These are phyloP conservation scores for Musa schizocarpa DNA, from an alignment of 176 grass and related monocot species.

Conservation along the genomic window DNA sequence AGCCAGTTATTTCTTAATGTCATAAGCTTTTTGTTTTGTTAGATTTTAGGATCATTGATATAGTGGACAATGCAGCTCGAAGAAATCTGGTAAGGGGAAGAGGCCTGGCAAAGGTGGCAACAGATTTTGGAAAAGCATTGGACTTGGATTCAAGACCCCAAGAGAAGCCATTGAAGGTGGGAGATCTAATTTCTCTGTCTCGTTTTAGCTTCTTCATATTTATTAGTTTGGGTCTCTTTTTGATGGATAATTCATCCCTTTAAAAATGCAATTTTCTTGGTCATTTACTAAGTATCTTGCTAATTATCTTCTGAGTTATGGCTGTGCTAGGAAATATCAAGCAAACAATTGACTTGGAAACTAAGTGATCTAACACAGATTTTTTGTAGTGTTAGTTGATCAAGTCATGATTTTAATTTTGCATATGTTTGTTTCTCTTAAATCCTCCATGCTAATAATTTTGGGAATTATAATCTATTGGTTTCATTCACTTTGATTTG, in stretches of 20 bases:
- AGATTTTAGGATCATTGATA: not conserved
- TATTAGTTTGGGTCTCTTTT: not conserved
- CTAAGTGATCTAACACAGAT: not conserved
- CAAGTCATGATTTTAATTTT: too few relatives aligned
- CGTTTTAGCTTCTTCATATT: not conserved
- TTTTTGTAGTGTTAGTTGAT: too few relatives aligned
- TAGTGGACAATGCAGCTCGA: not conserved
- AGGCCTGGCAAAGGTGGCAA: constrained; percentile 9
- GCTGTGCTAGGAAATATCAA: not conserved
- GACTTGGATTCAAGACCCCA: constrained; percentile 6
- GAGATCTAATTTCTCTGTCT: not conserved
- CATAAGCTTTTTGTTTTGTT: not conserved
- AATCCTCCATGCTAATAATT: too few relatives aligned
- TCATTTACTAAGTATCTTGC: too few relatives aligned
- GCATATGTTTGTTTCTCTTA: too few relatives aligned
- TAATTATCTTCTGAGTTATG: not conserved
- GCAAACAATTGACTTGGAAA: not conserved
- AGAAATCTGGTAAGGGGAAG: constrained; percentile 8
- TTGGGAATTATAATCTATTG: too few relatives aligned
- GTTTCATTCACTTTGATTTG: too few relatives aligned
- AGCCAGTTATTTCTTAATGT: not conserved
- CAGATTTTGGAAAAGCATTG: constrained; percentile 12
- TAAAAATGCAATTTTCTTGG: too few relatives aligned
- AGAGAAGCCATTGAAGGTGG: constrained; percentile 8
- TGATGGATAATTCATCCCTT: too few relatives aligned